Base-by-base conservation (phyloP, 2,329 filamentous ascomycete species). In the Diplodia sapinea region DNA sequence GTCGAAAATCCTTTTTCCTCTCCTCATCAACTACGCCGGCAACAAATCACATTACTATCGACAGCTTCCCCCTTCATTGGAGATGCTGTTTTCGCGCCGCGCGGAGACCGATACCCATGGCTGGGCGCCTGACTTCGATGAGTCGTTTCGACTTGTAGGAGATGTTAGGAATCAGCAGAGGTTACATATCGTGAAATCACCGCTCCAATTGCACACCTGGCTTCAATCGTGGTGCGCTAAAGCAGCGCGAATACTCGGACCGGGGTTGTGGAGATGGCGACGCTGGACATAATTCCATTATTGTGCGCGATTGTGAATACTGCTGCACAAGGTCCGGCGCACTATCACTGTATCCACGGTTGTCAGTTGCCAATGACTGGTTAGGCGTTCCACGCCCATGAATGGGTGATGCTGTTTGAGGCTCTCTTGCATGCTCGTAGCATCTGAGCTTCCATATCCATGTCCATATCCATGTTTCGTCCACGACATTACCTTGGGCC, bases 121-220 rank as follows among this genome's bases (percentile, higher is more conserved):
- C 88, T 90, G 88, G 88, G 88, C 88, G 86, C 88, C 88, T 85
- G 85, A 81, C 81, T 85, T 88, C 85, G 87, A 88, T 84, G 82
- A 75, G 83, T 86, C 85, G 81, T 88, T 86, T 79, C 79, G 85
- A 85, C 83, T 80, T 82, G 84, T 79, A 79, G 84, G 87, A 89
- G 81, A 85, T 84, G 80, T 82, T 85, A 84, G 88, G 88, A 90
- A 90, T 90, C 88, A 90, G 88, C 86, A 85, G 87, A 83, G 88
- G 88, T 88, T 83, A 90, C 87, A 87, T 81, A 4, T 47, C 40
- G 13, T 49, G 15, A 26, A 52, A 52, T 40, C 11, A 6, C 40
- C 43, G 12, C 12, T 12, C 36, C n/a, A 40, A 12, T 33, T 12
- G 17, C 13, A 31, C 15, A 17, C 26, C 38, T 29, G 31, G 17